phyloP scores from a whole-genome alignment of 208 protist species.

The Acanthamoeba culbertsoni region DNA sequence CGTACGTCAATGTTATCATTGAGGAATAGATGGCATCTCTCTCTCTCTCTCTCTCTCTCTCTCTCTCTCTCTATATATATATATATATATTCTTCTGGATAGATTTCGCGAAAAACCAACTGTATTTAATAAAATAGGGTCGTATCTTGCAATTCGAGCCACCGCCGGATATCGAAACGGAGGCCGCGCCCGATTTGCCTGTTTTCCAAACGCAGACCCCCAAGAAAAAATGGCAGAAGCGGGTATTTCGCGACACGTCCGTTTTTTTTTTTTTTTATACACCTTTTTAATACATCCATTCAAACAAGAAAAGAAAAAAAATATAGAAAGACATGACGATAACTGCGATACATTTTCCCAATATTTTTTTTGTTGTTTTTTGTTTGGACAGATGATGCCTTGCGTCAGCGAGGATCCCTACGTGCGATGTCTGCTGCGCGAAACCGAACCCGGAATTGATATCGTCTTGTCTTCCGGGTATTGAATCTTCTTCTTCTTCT shows the following conservation, averaged over 20 bases:
- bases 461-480: slow-evolving; percentile 4
- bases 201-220: background rate
- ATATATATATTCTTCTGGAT: no score
- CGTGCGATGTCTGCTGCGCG: background rate
- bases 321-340: no score
- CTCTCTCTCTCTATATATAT: background rate
- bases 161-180: background rate
- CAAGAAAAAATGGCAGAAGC: background rate
- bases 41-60: background rate
- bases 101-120: background rate
- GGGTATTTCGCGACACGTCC: background rate
- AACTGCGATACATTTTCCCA: no score
- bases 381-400: background rate
- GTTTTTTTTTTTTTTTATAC: background rate
- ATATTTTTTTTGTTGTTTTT: no score
- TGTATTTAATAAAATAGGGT: background rate
- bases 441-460: background rate
- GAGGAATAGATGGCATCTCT: background rate
- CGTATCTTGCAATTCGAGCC: background rate
- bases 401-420: slow-evolving; percentile 18
- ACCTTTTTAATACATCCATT: background rate
- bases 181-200: background rate
- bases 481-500: background rate
- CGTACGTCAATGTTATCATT: background rate
- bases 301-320: no score